A percentile compares a stretch with the other conserved stretches of the same genome.
Conservation (phyloP, 352 stramenopile genomes). For the Phytophthora constricta region DNA sequence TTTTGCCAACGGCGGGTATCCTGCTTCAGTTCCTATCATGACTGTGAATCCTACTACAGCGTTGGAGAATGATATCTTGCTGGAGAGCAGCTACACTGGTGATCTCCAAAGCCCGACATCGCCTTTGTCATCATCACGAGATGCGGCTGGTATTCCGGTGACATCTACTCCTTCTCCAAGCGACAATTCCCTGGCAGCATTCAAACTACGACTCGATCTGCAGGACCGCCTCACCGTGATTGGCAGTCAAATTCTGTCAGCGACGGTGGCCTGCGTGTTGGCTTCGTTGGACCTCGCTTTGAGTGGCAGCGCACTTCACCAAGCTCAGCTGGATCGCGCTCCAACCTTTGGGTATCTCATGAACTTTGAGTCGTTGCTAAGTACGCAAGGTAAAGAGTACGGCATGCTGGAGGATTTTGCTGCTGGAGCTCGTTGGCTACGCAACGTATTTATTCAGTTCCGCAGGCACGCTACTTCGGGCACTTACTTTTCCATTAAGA, state of each 20-base stretch:
- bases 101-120: slow-evolving; percentile 42
- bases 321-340: slow-evolving; percentile 62
- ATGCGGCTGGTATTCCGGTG: slow-evolving; percentile 2
- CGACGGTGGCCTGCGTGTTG: slow-evolving; percentile 68
- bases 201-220: slow-evolving; percentile 73
- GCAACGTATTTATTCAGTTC: slow-evolving; percentile 81
- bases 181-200: slow-evolving; percentile 56
- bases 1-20: slow-evolving; percentile 75
- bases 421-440: slow-evolving; percentile 82
- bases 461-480: slow-evolving; percentile 50
- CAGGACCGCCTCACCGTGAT: slow-evolving; percentile 78
- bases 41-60: slow-evolving; percentile 33
- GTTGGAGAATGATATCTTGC: slow-evolving; percentile 39
- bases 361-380: slow-evolving; percentile 87
- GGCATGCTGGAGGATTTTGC: slow-evolving; percentile 95
- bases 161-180: slow-evolving; percentile 19
- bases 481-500: slow-evolving; percentile 67
- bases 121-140: slow-evolving; percentile 29
- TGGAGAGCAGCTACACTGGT: slow-evolving; percentile 31
- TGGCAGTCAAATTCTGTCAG: slow-evolving; percentile 77
- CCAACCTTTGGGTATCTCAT: slow-evolving; percentile 70
- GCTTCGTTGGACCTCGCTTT: slow-evolving; percentile 71
- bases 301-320: slow-evolving; percentile 62
- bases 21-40: slow-evolving; percentile 24
- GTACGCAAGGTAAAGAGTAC: slow-evolving; percentile 94